phyloP scores from a whole-genome alignment of 257 asterid species.

The Solanum arcanum region DNA sequence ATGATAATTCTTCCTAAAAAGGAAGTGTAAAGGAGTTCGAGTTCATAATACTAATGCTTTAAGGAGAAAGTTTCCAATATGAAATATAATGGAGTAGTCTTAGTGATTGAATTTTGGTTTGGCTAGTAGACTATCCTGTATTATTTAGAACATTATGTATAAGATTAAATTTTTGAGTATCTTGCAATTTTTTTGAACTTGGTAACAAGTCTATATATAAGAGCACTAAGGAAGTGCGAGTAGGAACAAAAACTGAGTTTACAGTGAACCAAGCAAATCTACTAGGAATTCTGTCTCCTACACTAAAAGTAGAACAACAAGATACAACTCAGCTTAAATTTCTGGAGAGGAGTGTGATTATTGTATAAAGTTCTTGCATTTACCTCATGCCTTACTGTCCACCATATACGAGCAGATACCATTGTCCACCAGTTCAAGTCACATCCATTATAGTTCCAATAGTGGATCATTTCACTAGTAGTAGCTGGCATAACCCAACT shows the following conservation, averaged over 20 bases:
- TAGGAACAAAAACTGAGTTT: neutral
- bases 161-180: neutral
- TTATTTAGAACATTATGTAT: neutral
- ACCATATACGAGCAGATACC: neutral
- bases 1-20: neutral
- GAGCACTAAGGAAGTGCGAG: neutral
- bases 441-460: neutral
- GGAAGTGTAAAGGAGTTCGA: neutral
- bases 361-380: neutral
- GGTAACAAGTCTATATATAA: neutral
- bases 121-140: neutral
- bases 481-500: neutral
- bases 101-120: neutral
- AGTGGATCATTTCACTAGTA: neutral
- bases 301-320: neutral
- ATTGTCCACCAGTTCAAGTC: neutral
- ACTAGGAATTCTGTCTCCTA: neutral
- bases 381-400: neutral
- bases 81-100: neutral
- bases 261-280: too few species aligned
- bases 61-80: neutral
- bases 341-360: neutral
- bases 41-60: neutral
- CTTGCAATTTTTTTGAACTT: neutral
- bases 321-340: neutral